Percentiles rank a stretch among this genome's conserved stretches.
These are phyloP conservation scores for Lojkania enalia DNA, from an alignment of 2,329 filamentous ascomycete species.

Conservation along the genomic window DNA sequence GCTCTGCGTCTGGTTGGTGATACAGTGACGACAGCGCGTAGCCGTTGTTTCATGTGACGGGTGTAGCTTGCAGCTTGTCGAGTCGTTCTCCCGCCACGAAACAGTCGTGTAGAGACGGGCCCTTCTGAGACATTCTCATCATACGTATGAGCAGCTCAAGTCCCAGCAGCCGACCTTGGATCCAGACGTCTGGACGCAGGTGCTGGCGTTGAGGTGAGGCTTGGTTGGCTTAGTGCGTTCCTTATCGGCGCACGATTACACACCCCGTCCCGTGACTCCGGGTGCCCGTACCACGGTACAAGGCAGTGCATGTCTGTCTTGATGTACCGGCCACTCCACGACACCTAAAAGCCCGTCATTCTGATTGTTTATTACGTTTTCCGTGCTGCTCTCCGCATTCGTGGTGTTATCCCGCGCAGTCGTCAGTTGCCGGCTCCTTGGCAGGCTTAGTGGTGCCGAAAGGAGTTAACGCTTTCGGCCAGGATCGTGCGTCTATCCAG, in stretches of 20 bases:
- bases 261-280: constrained; percentile 4
- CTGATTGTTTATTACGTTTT: not conserved
- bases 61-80: constrained; percentile 4
- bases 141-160: not conserved
- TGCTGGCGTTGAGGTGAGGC: no score
- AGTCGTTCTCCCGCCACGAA: not conserved
- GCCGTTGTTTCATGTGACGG: constrained; percentile 10
- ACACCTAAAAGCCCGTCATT: not conserved
- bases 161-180: no score
- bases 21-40: constrained; percentile 7
- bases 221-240: constrained; percentile 6
- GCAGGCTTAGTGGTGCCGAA: constrained; percentile 14
- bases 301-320: no score
- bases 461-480: constrained; percentile 26
- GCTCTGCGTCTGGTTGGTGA: constrained; percentile 2
- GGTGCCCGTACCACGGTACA: not conserved
- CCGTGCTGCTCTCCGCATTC: constrained; percentile 3
- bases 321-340: no score
- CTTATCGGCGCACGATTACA: constrained; percentile 8
- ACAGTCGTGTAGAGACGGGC: not conserved
- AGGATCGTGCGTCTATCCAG: constrained; percentile 19
- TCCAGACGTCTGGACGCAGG: no score
- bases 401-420: constrained; percentile 13
- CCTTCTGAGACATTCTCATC: not conserved
- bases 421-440: not conserved